phyloP scores from a whole-genome alignment of 495 filamentous ascomycete species.

The Hypoxylon rickii region DNA sequence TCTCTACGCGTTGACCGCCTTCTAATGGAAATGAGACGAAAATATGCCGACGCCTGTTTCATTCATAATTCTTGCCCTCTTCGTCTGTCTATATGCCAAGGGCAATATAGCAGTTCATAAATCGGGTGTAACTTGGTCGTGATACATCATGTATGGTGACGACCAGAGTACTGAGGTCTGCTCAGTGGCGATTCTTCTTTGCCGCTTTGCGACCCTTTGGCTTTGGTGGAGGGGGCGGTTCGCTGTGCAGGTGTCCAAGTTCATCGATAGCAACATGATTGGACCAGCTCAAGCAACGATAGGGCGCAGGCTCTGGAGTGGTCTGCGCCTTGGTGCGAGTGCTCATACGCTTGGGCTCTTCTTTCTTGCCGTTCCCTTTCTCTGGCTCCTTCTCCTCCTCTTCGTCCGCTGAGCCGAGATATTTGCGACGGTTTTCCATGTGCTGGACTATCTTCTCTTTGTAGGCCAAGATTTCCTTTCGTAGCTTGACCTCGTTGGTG shows the following conservation, averaged over 20 bases:
- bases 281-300: slow-evolving; percentile 80
- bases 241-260: slow-evolving; percentile 79
- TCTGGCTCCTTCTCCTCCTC: slow-evolving; percentile 58
- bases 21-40: slow-evolving; percentile 1
- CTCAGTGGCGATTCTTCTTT: slow-evolving; percentile 23
- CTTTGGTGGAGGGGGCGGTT: slow-evolving; percentile 67
- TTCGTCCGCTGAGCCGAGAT: slow-evolving; percentile 56
- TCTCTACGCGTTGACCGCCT: slow-evolving; percentile 20
- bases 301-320: slow-evolving; percentile 55
- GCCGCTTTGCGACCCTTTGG: slow-evolving; percentile 34
- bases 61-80: slow-evolving; percentile 7
- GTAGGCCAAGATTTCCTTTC: slow-evolving; percentile 81
- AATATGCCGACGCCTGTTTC: slow-evolving; percentile 4
- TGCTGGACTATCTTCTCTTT: slow-evolving; percentile 74
- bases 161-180: too few relatives aligned
- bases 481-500: slow-evolving; percentile 77
- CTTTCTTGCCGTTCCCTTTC: slow-evolving; percentile 52
- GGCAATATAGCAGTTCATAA: not conserved
- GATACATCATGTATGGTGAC: not conserved
- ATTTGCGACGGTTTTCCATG: slow-evolving; percentile 78
- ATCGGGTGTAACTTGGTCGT: not conserved
- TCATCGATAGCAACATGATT: slow-evolving; percentile 79
- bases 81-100: slow-evolving; percentile 12
- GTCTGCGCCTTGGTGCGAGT: slow-evolving; percentile 71
- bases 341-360: slow-evolving; percentile 65